Evolutionary conservation across 495 filamentous ascomycete species (phyloP).

Genomic region (Hypomontagnella submonticulosa): DNA sequence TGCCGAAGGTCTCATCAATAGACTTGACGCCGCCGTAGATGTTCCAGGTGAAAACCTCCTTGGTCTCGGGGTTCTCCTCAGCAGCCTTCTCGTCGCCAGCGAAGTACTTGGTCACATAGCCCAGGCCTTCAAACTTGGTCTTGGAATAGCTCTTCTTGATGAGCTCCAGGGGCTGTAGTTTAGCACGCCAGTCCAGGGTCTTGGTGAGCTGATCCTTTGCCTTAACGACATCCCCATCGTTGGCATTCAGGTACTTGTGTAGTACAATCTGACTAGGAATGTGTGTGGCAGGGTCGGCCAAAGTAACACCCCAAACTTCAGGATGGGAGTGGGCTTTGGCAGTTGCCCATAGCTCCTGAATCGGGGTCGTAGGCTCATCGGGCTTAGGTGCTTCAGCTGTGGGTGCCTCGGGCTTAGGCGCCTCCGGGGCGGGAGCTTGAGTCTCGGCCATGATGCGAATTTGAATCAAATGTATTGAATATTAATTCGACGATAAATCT

Average conservation of each 20-base stretch:
- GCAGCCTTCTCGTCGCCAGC: slow-evolving; percentile 41
- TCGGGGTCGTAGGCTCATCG: slow-evolving; percentile 41
- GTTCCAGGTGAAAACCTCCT: slow-evolving; percentile 80
- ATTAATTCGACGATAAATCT: background rate
- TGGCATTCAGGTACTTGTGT: slow-evolving; percentile 92
- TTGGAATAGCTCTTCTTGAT: slow-evolving; percentile 59
- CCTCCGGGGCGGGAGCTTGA: slow-evolving; percentile 16
- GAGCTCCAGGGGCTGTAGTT: slow-evolving; percentile 61
- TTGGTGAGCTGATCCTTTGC: slow-evolving; percentile 80
- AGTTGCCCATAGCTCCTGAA: slow-evolving; percentile 52
- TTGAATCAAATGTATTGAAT: background rate
- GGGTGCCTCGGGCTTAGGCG: slow-evolving; percentile 21
- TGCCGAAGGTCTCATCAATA: slow-evolving; percentile 75
- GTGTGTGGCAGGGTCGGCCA: slow-evolving; percentile 63
- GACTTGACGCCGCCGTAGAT: slow-evolving; percentile 85
- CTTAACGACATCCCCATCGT: slow-evolving; percentile 75
- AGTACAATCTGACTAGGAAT: slow-evolving; percentile 82
- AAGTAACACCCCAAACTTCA: slow-evolving; percentile 83
- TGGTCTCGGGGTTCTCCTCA: slow-evolving; percentile 51
- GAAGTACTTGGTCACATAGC: slow-evolving; percentile 64
- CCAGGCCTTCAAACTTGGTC: slow-evolving; percentile 67
- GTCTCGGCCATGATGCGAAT: slow-evolving; percentile 27
- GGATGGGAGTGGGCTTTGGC: slow-evolving; percentile 57
- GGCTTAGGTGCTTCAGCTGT: slow-evolving; percentile 37
- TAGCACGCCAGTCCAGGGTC: slow-evolving; percentile 82